Evolutionary conservation across 1,284 basidiomycete species (phyloP), one percentile per base, ranked within the genome.

Genomic region (Cryptococcus wingfieldii): DNA sequence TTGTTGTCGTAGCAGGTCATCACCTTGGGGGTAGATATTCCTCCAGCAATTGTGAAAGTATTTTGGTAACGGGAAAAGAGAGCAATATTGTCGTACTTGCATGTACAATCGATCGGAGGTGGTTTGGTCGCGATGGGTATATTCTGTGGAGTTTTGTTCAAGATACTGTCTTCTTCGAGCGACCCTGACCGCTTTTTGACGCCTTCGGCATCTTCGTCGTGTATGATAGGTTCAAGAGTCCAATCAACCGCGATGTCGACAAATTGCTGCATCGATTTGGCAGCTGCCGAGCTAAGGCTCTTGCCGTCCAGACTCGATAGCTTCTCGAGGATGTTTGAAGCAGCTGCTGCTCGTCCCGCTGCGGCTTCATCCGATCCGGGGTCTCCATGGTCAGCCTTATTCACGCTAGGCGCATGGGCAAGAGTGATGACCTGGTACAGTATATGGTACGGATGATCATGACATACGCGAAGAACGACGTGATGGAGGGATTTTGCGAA

Each of bases 381-480:
- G 31, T 34, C 31, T 7, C 31, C 31, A 10, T 10, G 31, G 10
- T 34, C 31, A 34, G 31, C 10, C 6, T 34, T 34, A 10, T 34
- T 10, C 6, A 34, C 7, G 31, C 31, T 10, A 7, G 31, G 31
- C 31, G 31, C 44, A 38, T 68, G 54, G 0, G 77, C 73, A 2
- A 81, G 73, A 0, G 89, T 89, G 70, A 87, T 90, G 13, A 98
- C 83, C 63, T 95, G 90, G 74, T 94, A 96, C 6, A 97, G 77
- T 62, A 85, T 87, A 70, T 98, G 96, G 77, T 91, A 98, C 0
- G 95, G 94, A 71, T 98, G 96, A 53, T 98, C 90, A 50, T 77
- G 76, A 65, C 88, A 89, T 81, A 98, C 88, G 10, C 88, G 83
- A 1, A 83, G 57, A 18, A 98, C 79, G 18, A 96, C 77, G 1